These are phyloP conservation scores for Wickerhamiella spandovensis DNA, from an alignment of 805 yeast species.

Conservation along the genomic window DNA sequence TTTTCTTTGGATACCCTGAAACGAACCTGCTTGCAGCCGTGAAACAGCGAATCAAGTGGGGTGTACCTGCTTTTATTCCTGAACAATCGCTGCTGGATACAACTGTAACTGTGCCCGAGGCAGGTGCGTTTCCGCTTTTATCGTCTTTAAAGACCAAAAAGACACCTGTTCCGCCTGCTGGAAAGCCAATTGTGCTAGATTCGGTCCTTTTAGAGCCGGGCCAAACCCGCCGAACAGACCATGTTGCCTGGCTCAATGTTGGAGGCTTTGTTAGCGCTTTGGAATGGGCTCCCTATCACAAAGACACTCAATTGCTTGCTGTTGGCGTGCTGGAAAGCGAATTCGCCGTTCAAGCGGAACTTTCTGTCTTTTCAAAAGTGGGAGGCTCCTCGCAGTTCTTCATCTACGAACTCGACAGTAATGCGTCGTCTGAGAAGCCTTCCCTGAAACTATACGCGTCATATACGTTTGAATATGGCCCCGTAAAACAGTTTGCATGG, in stretches of 20 bases:
- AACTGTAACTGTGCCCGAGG: not conserved
- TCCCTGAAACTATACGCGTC: slow-evolving; percentile 25
- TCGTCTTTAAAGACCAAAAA: not conserved
- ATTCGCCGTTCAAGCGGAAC: not conserved
- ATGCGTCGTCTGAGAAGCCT: not conserved
- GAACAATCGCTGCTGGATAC: slow-evolving; percentile 21
- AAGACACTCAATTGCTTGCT: slow-evolving; percentile 34
- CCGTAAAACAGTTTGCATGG: slow-evolving; percentile 16
- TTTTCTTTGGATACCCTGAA: slow-evolving; percentile 39
- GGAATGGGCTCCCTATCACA: slow-evolving; percentile 33
- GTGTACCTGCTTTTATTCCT: slow-evolving; percentile 33
- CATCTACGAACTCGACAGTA: not conserved
- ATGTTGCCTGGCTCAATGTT: slow-evolving; percentile 32
- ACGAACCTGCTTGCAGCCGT: slow-evolving; percentile 31
- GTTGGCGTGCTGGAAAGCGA: slow-evolving; percentile 33
- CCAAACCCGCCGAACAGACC: slow-evolving; percentile 16
- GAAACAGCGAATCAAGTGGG: slow-evolving; percentile 38
- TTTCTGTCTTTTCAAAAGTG: not conserved
- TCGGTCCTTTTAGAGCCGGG: not conserved
- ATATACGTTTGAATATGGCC: slow-evolving; percentile 24
- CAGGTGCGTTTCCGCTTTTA: not conserved
- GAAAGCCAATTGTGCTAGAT: not conserved
- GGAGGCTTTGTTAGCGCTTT: slow-evolving; percentile 42
- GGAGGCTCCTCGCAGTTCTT: not conserved
- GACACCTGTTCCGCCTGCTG: not conserved